These are phyloP conservation scores for Cymbopogon flexuosus DNA, from an alignment of 202 grass and related monocot species.

Conservation along the genomic window DNA sequence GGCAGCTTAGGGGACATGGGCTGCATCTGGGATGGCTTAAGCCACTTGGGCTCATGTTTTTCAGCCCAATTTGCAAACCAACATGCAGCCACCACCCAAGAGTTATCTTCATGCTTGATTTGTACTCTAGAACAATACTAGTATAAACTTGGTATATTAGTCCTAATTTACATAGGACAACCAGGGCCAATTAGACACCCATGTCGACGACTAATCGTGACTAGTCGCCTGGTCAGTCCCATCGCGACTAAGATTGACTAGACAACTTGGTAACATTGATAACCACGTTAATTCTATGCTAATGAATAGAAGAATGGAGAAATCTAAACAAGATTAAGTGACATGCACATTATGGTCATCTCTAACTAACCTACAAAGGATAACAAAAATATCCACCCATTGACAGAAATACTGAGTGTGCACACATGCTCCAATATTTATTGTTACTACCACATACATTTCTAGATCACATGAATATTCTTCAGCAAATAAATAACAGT, in stretches of 20 bases:
- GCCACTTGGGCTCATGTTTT: no score
- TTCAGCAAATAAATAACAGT: slow-evolving; percentile 7
- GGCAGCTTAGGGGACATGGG: background rate
- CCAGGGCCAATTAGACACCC: background rate
- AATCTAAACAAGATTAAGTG: background rate
- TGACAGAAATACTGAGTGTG: background rate
- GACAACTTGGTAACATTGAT: background rate
- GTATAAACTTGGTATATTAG: background rate
- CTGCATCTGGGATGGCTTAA: no score
- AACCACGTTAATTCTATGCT: background rate
- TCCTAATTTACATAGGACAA: background rate
- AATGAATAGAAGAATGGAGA: background rate
- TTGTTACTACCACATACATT: background rate
- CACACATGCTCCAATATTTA: background rate
- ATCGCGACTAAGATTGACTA: background rate
- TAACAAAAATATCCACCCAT: background rate
- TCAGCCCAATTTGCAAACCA: no score
- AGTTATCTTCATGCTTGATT: background rate
- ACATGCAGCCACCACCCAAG: background rate
- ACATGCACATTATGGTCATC: background rate
- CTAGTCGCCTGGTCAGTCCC: background rate
- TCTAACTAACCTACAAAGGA: slow-evolving; percentile 9
- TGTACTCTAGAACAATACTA: background rate
- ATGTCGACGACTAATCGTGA: background rate
- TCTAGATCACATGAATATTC: background rate